These are phyloP conservation scores for Cantharellus anzutake DNA, from an alignment of 768 basidiomycete species.

Conservation along the genomic window DNA sequence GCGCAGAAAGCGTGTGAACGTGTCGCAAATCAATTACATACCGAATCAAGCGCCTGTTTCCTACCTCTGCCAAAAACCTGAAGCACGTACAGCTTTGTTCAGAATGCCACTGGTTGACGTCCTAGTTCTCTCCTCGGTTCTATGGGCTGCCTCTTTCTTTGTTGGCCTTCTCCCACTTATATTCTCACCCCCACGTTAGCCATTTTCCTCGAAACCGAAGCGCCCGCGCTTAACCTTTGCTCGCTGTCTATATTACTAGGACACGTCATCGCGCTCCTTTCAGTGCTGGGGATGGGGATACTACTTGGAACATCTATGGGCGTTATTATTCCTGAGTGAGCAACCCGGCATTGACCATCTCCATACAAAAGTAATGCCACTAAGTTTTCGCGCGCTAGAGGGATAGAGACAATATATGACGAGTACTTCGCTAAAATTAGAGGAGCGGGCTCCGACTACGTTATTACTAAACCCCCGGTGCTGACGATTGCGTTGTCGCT, in stretches of 20 bases:
- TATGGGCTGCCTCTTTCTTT: constrained; percentile 28
- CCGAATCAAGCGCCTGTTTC: too few species aligned
- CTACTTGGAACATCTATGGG: constrained; percentile 79
- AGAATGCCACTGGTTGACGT: constrained; percentile 17
- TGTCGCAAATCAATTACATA: too few species aligned
- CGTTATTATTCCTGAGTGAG: constrained; percentile 86
- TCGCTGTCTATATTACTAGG: constrained; percentile 10
- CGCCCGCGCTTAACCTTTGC: not conserved
- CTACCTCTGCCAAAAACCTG: too few species aligned
- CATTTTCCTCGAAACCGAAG: not conserved
- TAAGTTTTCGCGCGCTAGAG: constrained; percentile 25
- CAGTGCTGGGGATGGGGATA: constrained; percentile 58
- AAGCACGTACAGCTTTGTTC: not conserved
- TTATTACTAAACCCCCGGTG: constrained; percentile 23
- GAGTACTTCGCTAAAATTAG: constrained; percentile 17
- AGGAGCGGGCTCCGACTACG: not conserved
- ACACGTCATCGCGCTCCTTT: constrained; percentile 28
- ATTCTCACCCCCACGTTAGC: constrained; percentile 49
- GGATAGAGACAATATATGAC: constrained; percentile 38
- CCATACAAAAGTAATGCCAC: not conserved
- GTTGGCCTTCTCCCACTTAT: constrained; percentile 61
- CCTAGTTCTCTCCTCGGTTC: constrained; percentile 16
- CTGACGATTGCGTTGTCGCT: constrained; percentile 42
- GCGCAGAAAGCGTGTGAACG: too few species aligned
- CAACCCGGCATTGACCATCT: constrained; percentile 11